These are phyloP conservation scores for Phytophthora quininea DNA, from an alignment of 352 stramenopile genomes.

Conservation along the genomic window DNA sequence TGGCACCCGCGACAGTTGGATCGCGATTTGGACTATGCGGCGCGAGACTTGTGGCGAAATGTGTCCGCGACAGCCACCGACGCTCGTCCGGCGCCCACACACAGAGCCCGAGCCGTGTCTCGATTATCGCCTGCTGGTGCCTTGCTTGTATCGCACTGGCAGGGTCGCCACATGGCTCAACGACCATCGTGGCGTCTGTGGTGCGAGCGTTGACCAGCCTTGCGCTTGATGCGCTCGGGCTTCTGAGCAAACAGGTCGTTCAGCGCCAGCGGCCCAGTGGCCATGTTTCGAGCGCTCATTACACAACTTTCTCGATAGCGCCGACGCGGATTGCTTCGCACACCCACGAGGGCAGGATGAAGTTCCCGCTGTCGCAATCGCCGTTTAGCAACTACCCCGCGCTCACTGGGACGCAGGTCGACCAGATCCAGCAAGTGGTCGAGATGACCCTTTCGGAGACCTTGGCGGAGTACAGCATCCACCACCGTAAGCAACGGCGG, in stretches of 20 bases:
- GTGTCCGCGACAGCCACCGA: neutral
- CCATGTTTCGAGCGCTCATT: slow-evolving; percentile 6
- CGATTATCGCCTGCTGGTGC: slow-evolving; percentile 18
- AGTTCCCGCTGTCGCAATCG: slow-evolving; percentile 30
- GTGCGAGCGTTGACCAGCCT: slow-evolving; percentile 4
- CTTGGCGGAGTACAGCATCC: slow-evolving; percentile 35
- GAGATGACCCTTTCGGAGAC: slow-evolving; percentile 29
- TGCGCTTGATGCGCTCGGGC: too few relatives aligned
- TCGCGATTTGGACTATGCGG: slow-evolving; percentile 4
- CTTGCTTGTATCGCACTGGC: slow-evolving; percentile 20
- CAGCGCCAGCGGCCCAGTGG: too few relatives aligned
- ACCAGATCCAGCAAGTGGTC: slow-evolving; percentile 24
- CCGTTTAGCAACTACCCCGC: slow-evolving; percentile 29
- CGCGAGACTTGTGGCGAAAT: slow-evolving; percentile 13
- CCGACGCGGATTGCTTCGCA: neutral
- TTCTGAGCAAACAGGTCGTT: too few relatives aligned
- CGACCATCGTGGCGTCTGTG: slow-evolving; percentile 1
- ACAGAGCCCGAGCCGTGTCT: slow-evolving; percentile 4
- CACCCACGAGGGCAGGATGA: slow-evolving; percentile 29
- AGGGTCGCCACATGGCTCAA: slow-evolving; percentile 14
- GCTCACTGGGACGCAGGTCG: slow-evolving; percentile 17
- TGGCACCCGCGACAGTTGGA: slow-evolving; percentile 20
- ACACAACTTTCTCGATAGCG: slow-evolving; percentile 20
- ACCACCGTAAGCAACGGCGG: slow-evolving; percentile 23
- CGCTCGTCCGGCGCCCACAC: slow-evolving; percentile 10